These are phyloP conservation scores for Thelonectria rubi DNA, from an alignment of 2,329 filamentous ascomycete species.

Conservation along the genomic window DNA sequence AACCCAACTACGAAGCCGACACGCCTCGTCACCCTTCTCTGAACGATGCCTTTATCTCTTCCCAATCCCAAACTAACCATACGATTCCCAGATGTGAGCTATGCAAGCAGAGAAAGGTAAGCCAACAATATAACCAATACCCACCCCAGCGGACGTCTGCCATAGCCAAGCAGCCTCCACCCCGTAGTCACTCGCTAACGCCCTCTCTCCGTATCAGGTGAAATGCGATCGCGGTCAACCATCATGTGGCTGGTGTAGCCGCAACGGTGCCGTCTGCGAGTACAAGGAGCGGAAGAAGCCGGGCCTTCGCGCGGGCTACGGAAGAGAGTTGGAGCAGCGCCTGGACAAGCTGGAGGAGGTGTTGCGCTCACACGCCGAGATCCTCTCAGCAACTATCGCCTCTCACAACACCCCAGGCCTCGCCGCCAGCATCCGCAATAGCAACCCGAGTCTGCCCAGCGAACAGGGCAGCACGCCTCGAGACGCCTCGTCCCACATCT, in stretches of 20 bases:
- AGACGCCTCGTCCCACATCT: conserved; percentile 57
- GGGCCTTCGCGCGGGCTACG: conserved; percentile 72
- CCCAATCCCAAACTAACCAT: conserved; percentile 49
- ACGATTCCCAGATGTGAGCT: conserved; percentile 70
- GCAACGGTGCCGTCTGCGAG: conserved; percentile 70
- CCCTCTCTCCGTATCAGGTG: conserved; percentile 56
- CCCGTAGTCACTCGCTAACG: conserved; percentile 20
- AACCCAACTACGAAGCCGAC: conserved; percentile 26
- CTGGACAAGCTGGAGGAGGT: conserved; percentile 75
- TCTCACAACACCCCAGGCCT: conserved; percentile 45
- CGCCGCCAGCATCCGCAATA: conserved; percentile 57
- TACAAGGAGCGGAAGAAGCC: conserved; percentile 76
- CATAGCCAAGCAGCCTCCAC: neutral
- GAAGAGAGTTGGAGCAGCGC: conserved; percentile 76
- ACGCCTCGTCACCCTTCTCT: conserved; percentile 28
- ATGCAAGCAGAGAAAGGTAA: conserved; percentile 83
- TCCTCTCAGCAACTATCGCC: conserved; percentile 66
- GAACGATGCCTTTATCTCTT: conserved; percentile 22
- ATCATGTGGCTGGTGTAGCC: conserved; percentile 73
- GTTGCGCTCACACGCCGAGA: conserved; percentile 71
- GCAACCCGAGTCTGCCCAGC: conserved; percentile 61
- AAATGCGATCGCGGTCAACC: conserved; percentile 82
- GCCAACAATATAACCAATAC: conserved; percentile 12
- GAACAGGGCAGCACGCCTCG: conserved; percentile 66
- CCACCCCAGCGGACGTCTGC: neutral